Evolutionary conservation across 305 asterid genomes (phyloP), one percentile per base, ranked within the genome.

Genomic region (Fraxinus floribunda): DNA sequence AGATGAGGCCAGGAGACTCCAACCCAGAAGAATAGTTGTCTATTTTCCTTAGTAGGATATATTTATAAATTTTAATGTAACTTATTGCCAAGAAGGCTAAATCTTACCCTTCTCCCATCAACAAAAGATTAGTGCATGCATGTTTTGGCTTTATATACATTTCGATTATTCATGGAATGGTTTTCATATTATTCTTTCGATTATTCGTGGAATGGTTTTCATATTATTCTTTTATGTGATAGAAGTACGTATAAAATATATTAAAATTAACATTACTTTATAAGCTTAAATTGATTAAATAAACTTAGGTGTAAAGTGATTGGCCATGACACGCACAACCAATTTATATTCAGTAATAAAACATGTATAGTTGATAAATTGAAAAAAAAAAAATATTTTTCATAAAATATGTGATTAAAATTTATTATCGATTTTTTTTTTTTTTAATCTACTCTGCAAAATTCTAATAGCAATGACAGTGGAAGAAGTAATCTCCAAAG

Each of bases 1-100:
- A 66, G 77, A 41, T 80, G 79, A 81, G 80, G 78, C 7, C 80
- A 55, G 78, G 68, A 29, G 82, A 68, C 72, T 79, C 9, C 52
- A 26, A 62, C 32, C n/a, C 81, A 75, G 62, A 78, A 83, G 71
- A 20, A 2, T 62, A 62, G 10, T 20, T 8, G 10, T 62, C 32
- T 62, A 22, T 2, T 62, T 7, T 7, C 4, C 71, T 62, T 7
- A 60, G 4, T 60, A n/a, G 15, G 15, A 62, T 62, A 62, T 62
- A 62, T 18, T 16, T 5, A 55, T 55, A n/a, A 52, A 52, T 52
- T 52, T 1, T 55, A 15, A 55, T 57, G 11, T 6, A 8, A 57
- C 22, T 52, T 4, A 52, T 52, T 52, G 62, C 62, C 62, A 16
- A 52, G 62, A 16, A 52, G 22, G 22, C 62, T 52, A 52, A 4